Base-by-base conservation (phyloP, 768 basidiomycete species). In the Leccinum truebloodii region DNA sequence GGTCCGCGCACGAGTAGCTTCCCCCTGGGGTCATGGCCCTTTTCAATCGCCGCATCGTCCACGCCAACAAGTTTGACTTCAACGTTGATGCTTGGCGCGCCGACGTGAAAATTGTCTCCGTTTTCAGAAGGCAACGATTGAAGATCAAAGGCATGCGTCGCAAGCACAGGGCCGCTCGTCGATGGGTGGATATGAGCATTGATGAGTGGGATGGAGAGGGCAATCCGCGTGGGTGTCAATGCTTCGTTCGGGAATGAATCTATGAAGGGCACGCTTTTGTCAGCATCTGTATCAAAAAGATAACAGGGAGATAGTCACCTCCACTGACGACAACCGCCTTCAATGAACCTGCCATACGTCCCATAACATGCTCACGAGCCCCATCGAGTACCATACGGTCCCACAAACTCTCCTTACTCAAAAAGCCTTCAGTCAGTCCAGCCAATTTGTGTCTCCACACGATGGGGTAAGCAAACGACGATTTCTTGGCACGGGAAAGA, bases 61-160 rank as follows among this genome's bases (percentile, higher is more conserved):
- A 92, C 83, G 0, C 81, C 86, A 0, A 81, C 69, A n/a, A 98
- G 79, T 70, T 94, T 89, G 6, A 83, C 86, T 73, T 97, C 95
- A 0, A 94, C 78, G 67, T 95, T 95, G 57, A 87, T 80, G n/a
- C 86, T 83, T 3, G 95, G 95, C 3, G 94, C 87, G 4, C 94
- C 95, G 13, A 84, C 83, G 60, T 84, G 83, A 14, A 80, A 77
- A 9, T 71, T 60, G 39, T 76, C 73, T 6, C 65, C 60, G 5
- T 73, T 65, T 20, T 73, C 71, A 5, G 72, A 65, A 3, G 83
- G 79, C 71, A 93, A 85, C 12, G 86, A 81, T 74, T 97, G 95
- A 26, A 97, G 73, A 71, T 98, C 95, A 57, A 92, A 83, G 8
- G 90, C 86, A 68, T 95, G 90, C 8, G 91, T 84, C 6, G 91